Evolutionary conservation across 2,329 filamentous ascomycete genomes (phyloP).

Genomic region (Penicillium vulpinum): DNA sequence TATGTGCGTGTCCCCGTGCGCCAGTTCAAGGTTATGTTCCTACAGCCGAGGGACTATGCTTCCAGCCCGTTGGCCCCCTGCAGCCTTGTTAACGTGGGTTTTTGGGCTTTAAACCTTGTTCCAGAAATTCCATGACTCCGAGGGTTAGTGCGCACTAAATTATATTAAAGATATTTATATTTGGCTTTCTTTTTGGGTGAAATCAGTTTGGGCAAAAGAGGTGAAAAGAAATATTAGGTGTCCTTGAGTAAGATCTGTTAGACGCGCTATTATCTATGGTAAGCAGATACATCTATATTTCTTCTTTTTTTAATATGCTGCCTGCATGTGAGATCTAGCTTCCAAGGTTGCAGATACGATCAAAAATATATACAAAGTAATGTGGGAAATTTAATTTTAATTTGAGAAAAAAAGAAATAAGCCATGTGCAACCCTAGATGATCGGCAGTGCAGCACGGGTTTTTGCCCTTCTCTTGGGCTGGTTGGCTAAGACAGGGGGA

Average conservation of each 20-base stretch:
- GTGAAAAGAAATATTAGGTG: background rate
- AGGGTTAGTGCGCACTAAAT: background rate
- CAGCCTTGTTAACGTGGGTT: slow-evolving; percentile 5
- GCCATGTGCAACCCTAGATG: slow-evolving; percentile 27
- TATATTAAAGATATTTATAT: background rate
- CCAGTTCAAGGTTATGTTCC: slow-evolving; percentile 17
- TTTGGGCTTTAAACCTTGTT: slow-evolving; percentile 14
- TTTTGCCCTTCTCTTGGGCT: slow-evolving; percentile 15
- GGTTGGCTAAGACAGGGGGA: slow-evolving; percentile 9
- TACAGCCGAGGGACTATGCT: slow-evolving; percentile 11
- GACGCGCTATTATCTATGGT: background rate
- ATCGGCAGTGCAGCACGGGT: slow-evolving; percentile 23
- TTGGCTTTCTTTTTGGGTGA: background rate
- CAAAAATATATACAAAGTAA: background rate
- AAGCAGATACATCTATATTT: slow-evolving; percentile 4
- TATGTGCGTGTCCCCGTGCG: slow-evolving; percentile 7
- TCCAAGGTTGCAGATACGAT: slow-evolving; percentile 4
- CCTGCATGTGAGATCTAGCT: slow-evolving; percentile 13
- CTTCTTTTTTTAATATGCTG: background rate
- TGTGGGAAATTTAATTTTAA: background rate
- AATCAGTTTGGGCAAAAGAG: background rate
- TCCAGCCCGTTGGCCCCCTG: slow-evolving; percentile 16
- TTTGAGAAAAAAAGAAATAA: background rate
- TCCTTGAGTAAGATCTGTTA: background rate
- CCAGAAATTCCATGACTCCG: slow-evolving; percentile 13